Base-by-base conservation (phyloP, 169 alveolate species). In the Plasmodium billcollinsi region DNA sequence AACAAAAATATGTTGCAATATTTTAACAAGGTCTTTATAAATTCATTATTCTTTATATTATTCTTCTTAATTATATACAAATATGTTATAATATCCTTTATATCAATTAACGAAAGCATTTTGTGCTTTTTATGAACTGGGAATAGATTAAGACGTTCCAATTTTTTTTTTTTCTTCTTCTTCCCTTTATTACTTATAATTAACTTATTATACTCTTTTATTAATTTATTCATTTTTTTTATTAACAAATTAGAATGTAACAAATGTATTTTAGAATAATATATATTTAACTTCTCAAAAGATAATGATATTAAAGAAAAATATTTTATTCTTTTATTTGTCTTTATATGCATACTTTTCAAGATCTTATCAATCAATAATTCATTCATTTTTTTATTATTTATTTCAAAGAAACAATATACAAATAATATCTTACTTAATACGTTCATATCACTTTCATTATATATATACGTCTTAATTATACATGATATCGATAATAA, bases 51-150 rank as follows among this genome's bases (percentile, higher is more conserved):
- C 49, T 80, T 80, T 49, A 80, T 20, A 47, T 80, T 71, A 62
- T 80, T 80, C 49, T 29, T 80, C 24, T 80, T 69, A 9, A 80
- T 56, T 45, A 80, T 61, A 54, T 80, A 69, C 18, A 80, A 12
- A 49, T 80, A 80, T 2, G 80, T 62, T 20, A 80, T 26, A 12
- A 80, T 67, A 71, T 80, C 90, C 45, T 80, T 80, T 33, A 80
- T 33, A 33, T 61, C 11, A 39, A 80, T 80, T 43, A 80, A 63
- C 5, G 71, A 8, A 1, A 80, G 12, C 39, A 39, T 67, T n/a
- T 50, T 66, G 24, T 80, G 14, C 29, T 47, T 67, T 11, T 67
- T 67, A 58, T 80, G 73, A 20, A 80, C 33, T 24, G 50, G 73
- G 29, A 80, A 80, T 61, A 80, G 61, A 47, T 80, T 80, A 12